A percentile compares a stretch with the other conserved stretches of the same genome.
phyloP scores from a whole-genome alignment of 2,329 filamentous ascomycete species.

The Aspergillus aculeatinus region DNA sequence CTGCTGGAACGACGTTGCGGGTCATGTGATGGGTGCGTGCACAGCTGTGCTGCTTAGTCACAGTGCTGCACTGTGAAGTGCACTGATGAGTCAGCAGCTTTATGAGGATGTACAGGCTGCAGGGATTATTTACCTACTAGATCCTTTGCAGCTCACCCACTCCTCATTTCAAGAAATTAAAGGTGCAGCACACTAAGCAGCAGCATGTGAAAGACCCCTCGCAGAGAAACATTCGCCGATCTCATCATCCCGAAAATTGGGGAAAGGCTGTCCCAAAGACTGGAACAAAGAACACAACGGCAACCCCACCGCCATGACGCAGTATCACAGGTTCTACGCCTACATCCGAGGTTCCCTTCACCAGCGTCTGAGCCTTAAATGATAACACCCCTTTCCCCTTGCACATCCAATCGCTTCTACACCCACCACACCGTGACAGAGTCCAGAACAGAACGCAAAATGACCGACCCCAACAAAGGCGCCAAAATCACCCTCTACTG shows the following conservation, averaged over 20 bases:
- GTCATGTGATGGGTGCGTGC: constrained; percentile 7
- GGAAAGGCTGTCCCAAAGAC: no score
- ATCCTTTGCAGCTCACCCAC: no score
- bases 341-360: not conserved
- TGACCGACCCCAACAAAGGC: constrained; percentile 25
- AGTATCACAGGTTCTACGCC: not conserved
- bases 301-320: not conserved
- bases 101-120: no score
- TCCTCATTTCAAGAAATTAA: no score
- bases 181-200: no score
- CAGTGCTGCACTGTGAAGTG: no score
- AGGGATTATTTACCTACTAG: no score
- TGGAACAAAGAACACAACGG: not conserved
- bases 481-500: constrained; percentile 65
- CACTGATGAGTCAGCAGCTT: constrained; percentile 8
- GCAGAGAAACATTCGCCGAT: no score
- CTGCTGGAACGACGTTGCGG: constrained; percentile 9
- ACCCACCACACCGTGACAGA: not conserved
- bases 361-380: not conserved
- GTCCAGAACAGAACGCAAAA: constrained; percentile 4
- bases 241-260: no score
- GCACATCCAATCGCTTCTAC: no score
- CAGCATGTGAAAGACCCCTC: no score
- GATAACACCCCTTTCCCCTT: not conserved
- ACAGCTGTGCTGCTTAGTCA: not conserved